phyloP scores from a whole-genome alignment of 257 asterid species.

The Oldenlandia corymbosa region DNA sequence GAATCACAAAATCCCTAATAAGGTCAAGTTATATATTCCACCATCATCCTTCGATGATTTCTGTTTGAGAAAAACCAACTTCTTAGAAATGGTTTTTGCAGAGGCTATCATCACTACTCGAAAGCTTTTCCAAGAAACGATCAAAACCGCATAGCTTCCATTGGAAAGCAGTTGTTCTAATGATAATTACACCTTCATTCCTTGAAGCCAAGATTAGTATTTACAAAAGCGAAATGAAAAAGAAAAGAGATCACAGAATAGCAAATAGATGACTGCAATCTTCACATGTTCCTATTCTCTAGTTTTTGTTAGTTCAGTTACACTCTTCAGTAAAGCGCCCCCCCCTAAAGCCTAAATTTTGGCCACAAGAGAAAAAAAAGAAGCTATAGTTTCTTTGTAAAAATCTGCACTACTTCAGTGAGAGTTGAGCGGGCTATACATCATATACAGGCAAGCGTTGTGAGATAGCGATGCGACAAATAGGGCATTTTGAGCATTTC shows the following conservation, averaged over 20 bases:
- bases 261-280: slow-evolving; percentile 22
- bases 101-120: too few relatives aligned
- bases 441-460: slow-evolving; percentile 91
- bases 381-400: slow-evolving; percentile 17
- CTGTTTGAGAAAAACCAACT: too few relatives aligned
- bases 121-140: neutral
- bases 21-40: too few relatives aligned
- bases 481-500: slow-evolving; percentile 87
- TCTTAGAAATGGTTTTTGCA: too few relatives aligned
- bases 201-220: slow-evolving; percentile 10
- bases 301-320: slow-evolving; percentile 36
- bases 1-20: too few relatives aligned
- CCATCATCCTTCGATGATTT: too few relatives aligned
- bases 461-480: slow-evolving; percentile 65
- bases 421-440: slow-evolving; percentile 48
- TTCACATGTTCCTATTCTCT: slow-evolving; percentile 13
- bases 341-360: too few relatives aligned
- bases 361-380: too few relatives aligned
- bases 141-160: neutral
- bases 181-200: slow-evolving; percentile 31
- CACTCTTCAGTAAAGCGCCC: too few relatives aligned
- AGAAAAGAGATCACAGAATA: slow-evolving; percentile 18
- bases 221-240: slow-evolving; percentile 32
- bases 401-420: neutral
- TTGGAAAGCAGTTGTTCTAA: neutral